Base-by-base conservation (phyloP, 78 protist genomes). In the Speleostelium caveatum region DNA sequence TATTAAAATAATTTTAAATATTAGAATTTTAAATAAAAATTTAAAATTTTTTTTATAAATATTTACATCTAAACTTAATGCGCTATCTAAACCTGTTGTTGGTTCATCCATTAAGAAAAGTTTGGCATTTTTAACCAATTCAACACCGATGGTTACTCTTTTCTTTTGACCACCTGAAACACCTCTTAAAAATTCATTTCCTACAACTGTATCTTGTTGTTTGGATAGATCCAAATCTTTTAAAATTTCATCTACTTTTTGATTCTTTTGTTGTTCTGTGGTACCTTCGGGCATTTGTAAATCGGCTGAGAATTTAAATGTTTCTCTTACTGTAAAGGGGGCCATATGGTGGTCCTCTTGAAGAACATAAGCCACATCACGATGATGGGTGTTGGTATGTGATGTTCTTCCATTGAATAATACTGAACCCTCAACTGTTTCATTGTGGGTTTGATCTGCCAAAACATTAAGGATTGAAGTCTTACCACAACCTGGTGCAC, bases 121-220 rank as follows among this genome's bases (percentile, higher is more conserved):
- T 28, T 63, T 42, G 1, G 87, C 36, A 51, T 71, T 72, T 58
- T 90, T 90, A 7, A 90, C 94, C 67, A 90, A 24, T 32, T 75
- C 86, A 33, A 90, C 86, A 56, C 87, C 95, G 45, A 93, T 86
- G n/a, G 88, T 69, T 22, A 93, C 95, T 38, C 95, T 58, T 61
- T 86, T 93, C 79, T 79, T 72, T 73, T 93, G 92, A 53, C 95
- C 95, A 39, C 95, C 95, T 7, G 86, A 67, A n/a, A 93, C 59
- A 56, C 94, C 95, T 33, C 94, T 60, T 30, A 76, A 33, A 79
- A 87, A 87, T 68, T 74, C 86, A 65, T 87, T 77, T 28, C 93
- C 93, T 7, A 87, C 86, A 17, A 87, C 86, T 35, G 93, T 87
- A 39, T 87, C 86, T 21, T 68, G 56, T 60, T 76, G 88, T 68